Evolutionary conservation across 1,139 yeast genomes (phyloP).

Genomic region (Meyerozyma athensensis): DNA sequence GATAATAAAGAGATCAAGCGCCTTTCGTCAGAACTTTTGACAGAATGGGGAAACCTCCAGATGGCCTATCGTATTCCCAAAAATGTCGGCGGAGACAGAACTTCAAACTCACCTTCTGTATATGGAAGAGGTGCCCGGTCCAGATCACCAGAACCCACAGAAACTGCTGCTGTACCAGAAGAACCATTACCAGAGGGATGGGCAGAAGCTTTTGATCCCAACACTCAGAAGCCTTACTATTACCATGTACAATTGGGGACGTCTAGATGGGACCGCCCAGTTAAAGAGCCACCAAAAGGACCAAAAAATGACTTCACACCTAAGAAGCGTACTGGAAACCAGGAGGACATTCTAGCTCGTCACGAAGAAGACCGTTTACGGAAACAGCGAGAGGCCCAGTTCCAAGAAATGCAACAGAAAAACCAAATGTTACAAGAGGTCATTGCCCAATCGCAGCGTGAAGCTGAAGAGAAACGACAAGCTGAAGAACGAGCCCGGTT

Average conservation of each 20-base stretch:
- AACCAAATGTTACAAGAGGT: slow-evolving; percentile 35
- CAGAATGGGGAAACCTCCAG: slow-evolving; percentile 70
- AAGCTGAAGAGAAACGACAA: slow-evolving; percentile 11
- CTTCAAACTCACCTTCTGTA: slow-evolving; percentile 16
- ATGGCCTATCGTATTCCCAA: slow-evolving; percentile 85
- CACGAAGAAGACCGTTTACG: slow-evolving; percentile 34
- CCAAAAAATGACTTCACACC: slow-evolving; percentile 13
- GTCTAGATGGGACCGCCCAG: slow-evolving; percentile 61
- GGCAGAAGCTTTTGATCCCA: slow-evolving; percentile 46
- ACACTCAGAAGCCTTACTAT: slow-evolving; percentile 43
- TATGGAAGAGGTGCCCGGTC: slow-evolving; percentile 29
- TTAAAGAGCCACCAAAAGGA: slow-evolving; percentile 18
- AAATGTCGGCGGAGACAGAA: slow-evolving; percentile 13
- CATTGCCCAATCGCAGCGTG: slow-evolving; percentile 29
- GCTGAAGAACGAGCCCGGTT: slow-evolving; percentile 8
- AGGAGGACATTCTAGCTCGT: slow-evolving; percentile 18
- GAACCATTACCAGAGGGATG: slow-evolving; percentile 47
- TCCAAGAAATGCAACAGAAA: slow-evolving; percentile 25
- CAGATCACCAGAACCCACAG: slow-evolving; percentile 15
- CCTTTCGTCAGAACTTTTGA: slow-evolving; percentile 44
- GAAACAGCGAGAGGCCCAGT: slow-evolving; percentile 29
- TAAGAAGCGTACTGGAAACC: slow-evolving; percentile 9
- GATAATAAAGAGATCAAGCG: slow-evolving; percentile 28
- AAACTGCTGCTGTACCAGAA: slow-evolving; percentile 14
- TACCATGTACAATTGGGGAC: slow-evolving; percentile 43